Conservation (phyloP, 768 basidiomycete genomes). For the Mycena vulgaris region DNA sequence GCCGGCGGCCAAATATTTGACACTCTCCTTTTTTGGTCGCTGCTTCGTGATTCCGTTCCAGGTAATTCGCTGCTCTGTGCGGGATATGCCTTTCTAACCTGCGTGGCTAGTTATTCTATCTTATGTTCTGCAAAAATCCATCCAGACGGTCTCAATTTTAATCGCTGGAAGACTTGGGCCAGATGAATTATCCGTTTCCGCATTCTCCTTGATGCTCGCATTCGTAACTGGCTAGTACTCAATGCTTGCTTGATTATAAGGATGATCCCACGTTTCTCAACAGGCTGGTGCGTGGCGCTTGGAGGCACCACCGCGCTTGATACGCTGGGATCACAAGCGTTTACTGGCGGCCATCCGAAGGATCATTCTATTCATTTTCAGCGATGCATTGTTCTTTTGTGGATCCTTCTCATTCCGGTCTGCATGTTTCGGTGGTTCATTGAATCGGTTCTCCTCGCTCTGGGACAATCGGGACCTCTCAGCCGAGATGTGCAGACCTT, state of each 20-base stretch:
- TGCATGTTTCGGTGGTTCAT: slow-evolving; percentile 75
- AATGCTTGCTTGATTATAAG: slow-evolving; percentile 42
- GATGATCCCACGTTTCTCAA: slow-evolving; percentile 65
- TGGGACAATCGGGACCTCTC: slow-evolving; percentile 74
- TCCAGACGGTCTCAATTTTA: slow-evolving; percentile 76
- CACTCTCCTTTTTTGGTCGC: slow-evolving; percentile 58
- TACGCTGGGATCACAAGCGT: slow-evolving; percentile 84
- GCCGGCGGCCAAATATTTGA: slow-evolving; percentile 8
- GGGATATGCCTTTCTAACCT: neutral
- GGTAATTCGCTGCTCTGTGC: slow-evolving; percentile 55
- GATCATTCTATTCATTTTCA: slow-evolving; percentile 83
- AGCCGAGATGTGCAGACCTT: slow-evolving; percentile 75
- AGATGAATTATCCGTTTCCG: slow-evolving; percentile 77
- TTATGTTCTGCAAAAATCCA: slow-evolving; percentile 76
- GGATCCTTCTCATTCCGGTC: slow-evolving; percentile 76
- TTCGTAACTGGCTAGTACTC: slow-evolving; percentile 82
- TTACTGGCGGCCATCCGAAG: slow-evolving; percentile 75
- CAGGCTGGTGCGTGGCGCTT: slow-evolving; percentile 84
- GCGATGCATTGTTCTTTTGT: slow-evolving; percentile 76
- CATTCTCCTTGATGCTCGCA: slow-evolving; percentile 84
- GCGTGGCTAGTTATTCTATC: neutral
- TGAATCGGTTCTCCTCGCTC: slow-evolving; percentile 70
- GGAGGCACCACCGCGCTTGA: slow-evolving; percentile 87
- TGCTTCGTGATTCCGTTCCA: slow-evolving; percentile 72
- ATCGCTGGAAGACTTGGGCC: slow-evolving; percentile 79